Evolutionary conservation across 2,329 filamentous ascomycete species (phyloP).

Genomic region (Apiospora aurea): DNA sequence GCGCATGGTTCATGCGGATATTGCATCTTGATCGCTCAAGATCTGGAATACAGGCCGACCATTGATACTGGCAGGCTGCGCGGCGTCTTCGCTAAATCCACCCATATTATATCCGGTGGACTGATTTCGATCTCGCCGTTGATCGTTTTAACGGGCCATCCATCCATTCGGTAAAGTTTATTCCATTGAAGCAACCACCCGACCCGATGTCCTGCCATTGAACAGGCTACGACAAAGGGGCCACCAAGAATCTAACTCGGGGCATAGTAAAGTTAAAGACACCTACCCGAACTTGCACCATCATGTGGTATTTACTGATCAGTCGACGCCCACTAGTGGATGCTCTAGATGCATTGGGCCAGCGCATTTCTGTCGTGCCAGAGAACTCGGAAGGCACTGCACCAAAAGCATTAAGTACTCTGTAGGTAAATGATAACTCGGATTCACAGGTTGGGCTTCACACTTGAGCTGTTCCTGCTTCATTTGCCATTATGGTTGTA

Average conservation of each 20-base stretch:
- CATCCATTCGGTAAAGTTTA: not conserved
- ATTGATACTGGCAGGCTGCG: not conserved
- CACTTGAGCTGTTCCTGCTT: not conserved
- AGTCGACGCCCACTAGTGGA: not conserved
- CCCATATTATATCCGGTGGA: not conserved
- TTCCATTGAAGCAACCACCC: not conserved
- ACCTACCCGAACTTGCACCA: too few species aligned
- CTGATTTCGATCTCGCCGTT: too few species aligned
- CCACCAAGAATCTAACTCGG: not conserved
- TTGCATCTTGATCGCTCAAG: not conserved
- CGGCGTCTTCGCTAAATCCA: not conserved
- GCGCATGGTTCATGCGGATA: not conserved
- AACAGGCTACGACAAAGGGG: not conserved
- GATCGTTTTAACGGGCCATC: not conserved
- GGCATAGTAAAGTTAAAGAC: too few species aligned
- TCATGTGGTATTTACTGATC: too few species aligned
- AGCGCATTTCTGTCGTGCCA: not conserved
- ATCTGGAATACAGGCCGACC: not conserved
- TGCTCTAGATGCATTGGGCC: too few species aligned
- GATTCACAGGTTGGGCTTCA: not conserved
- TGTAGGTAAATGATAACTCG: slow-evolving; percentile 3
- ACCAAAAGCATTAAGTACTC: not conserved
- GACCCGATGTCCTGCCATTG: not conserved
- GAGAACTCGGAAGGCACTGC: not conserved
- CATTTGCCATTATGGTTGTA: not conserved